phyloP scores from a whole-genome alignment of 148 eudicot genomes.

The Camellia granthamiana region DNA sequence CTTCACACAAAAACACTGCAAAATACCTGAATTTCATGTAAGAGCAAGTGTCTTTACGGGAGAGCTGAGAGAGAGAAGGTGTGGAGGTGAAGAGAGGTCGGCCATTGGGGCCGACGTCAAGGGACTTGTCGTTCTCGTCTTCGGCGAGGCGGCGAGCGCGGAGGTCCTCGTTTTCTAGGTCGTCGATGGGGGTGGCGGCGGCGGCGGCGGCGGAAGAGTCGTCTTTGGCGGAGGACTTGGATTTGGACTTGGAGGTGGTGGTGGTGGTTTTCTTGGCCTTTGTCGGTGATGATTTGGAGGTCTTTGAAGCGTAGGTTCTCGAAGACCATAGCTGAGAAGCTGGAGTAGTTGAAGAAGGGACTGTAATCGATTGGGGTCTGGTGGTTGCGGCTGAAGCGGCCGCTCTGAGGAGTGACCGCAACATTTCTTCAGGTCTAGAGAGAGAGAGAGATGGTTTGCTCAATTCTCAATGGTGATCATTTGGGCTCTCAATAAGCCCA shows the following conservation, averaged over 20 bases:
- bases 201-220: constrained; percentile 24
- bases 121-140: constrained; percentile 61
- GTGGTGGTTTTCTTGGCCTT: constrained; percentile 27
- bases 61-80: constrained; percentile 48
- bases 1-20: not conserved
- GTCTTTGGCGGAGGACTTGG: constrained; percentile 24
- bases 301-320: constrained; percentile 38
- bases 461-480: too few relatives aligned
- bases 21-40: constrained; percentile 69
- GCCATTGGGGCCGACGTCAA: constrained; percentile 87
- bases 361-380: constrained; percentile 10
- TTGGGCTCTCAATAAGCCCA: not conserved
- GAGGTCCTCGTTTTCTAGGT: constrained; percentile 35
- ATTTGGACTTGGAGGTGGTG: not conserved
- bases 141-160: constrained; percentile 44
- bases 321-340: constrained; percentile 20
- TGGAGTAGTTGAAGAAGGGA: not conserved
- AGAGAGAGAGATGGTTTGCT: not conserved
- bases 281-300: constrained; percentile 24
- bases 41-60: constrained; percentile 41
- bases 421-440: constrained; percentile 31
- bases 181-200: constrained; percentile 26
- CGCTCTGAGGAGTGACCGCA: constrained; percentile 52
- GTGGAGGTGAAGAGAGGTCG: constrained; percentile 59
- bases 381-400: constrained; percentile 28